Base-by-base conservation (phyloP, 345 rosid species). In the Salix arbutifolia region DNA sequence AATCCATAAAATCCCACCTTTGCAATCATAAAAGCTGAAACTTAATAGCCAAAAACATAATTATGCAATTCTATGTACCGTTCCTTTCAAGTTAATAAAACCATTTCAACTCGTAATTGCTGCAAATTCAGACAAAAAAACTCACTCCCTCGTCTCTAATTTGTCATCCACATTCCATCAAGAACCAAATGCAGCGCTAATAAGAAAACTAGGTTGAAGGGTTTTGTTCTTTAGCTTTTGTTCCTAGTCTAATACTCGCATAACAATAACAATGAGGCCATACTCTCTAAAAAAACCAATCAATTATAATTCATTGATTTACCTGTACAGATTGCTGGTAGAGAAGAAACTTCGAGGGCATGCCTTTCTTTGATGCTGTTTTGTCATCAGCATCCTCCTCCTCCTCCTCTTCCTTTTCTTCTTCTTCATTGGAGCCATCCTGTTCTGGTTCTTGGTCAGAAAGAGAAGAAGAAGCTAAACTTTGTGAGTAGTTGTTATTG, bases 241-340 rank as follows among this genome's bases (percentile, higher is more conserved):
- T 46, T 46, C 52, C 52, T 46, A 46, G 52, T 46, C 52, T 46
- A 46, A 16, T 46, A 46, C 5, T 16, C 52, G 18, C 52, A 46
- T 46, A 14, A 14, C 18, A 46, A 46, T 13, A 46, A 46, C 17
- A 13, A 14, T 3, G 18, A 16, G 1, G 52, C 17, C 52, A 4
- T 13, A 46, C 17, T 16, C 18, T 46, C 18, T 16, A 6, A 13
- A 46, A 46, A 46, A 46, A 4, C 52, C 52, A 46, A 14, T 13
- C 52, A 46, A 46, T 16, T 14, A 12, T 3, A 31, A 25, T 23
- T 26, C 17, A 25, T 31, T 17, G 16, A 30, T 12, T 58, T 74
- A 91, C 97, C 93, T 94, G 96, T 0, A 91, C 93, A 0, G 98
- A 94, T 80, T 91, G 94, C 74, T 94, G 95, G 85, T 94, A 91